Percentiles rank a stretch among this genome's conserved stretches.
These are phyloP conservation scores for Nothophoma quercina DNA, from an alignment of 2,329 filamentous ascomycete species.

Conservation along the genomic window DNA sequence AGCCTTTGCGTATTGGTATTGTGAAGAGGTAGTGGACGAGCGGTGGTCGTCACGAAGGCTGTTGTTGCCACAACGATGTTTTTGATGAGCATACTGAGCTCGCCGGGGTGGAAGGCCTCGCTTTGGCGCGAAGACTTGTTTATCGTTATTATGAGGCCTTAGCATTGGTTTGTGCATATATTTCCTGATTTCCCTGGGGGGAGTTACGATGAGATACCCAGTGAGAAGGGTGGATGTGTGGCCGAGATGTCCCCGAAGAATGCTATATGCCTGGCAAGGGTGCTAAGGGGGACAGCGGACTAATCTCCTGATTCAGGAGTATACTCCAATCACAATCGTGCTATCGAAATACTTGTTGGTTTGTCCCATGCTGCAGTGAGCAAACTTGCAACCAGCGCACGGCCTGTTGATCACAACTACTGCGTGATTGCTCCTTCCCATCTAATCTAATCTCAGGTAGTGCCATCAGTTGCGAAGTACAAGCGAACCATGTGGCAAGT, in stretches of 20 bases:
- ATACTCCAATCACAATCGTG: neutral
- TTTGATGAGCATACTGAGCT: neutral
- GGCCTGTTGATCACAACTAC: neutral
- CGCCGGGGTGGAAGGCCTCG: no score
- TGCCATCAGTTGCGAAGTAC: neutral
- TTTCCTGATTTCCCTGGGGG: no score
- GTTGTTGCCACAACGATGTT: neutral
- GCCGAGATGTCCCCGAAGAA: conserved; percentile 12
- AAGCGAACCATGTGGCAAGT: neutral
- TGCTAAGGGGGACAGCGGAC: neutral
- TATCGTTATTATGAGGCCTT: neutral
- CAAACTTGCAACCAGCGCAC: neutral
- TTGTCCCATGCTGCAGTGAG: neutral
- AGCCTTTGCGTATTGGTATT: conserved; percentile 15
- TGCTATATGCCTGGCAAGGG: conserved; percentile 2
- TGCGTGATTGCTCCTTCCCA: neutral
- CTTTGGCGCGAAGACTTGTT: no score
- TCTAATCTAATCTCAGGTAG: neutral
- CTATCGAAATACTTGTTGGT: neutral
- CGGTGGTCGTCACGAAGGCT: neutral
- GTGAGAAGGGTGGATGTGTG: neutral
- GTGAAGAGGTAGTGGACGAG: conserved; percentile 11
- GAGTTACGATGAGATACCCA: neutral
- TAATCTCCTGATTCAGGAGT: neutral
- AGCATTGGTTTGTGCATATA: no score